Percentiles rank a stretch among this genome's conserved stretches.
phyloP scores from a whole-genome alignment of 306 rosid genomes.

The peach (Prunus persica) region DNA sequence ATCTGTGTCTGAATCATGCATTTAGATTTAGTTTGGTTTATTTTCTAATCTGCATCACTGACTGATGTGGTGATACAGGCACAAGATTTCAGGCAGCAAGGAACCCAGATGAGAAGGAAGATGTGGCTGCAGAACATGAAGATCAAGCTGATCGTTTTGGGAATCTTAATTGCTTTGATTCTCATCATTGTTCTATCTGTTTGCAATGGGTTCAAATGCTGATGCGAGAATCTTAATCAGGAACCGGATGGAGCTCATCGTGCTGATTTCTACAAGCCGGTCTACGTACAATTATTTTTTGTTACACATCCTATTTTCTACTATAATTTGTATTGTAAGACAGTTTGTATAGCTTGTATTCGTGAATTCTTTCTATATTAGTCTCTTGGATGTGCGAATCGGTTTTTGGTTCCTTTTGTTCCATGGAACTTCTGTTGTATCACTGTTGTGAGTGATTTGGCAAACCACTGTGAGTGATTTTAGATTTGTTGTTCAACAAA shows the following conservation, averaged over 20 bases:
- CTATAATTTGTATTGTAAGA: slow-evolving; percentile 28
- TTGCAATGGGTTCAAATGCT: slow-evolving; percentile 71
- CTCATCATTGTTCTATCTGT: slow-evolving; percentile 69
- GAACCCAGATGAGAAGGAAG: slow-evolving; percentile 87
- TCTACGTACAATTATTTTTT: slow-evolving; percentile 21
- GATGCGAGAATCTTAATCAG: slow-evolving; percentile 26
- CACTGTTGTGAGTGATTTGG: slow-evolving; percentile 3
- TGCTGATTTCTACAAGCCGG: neutral
- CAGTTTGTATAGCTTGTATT: slow-evolving; percentile 47
- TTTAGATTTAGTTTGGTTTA: neutral
- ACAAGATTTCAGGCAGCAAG: slow-evolving; percentile 89
- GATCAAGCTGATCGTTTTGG: slow-evolving; percentile 77
- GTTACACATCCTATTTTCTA: slow-evolving; percentile 25
- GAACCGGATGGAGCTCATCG: slow-evolving; percentile 13
- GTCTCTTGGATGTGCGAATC: slow-evolving; percentile 22
- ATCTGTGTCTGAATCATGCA: neutral
- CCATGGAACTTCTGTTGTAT: slow-evolving; percentile 7
- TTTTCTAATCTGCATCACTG: neutral
- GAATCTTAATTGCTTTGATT: slow-evolving; percentile 64
- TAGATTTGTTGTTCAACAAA: neutral
- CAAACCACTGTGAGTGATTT: slow-evolving; percentile 4
- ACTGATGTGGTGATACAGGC: slow-evolving; percentile 52
- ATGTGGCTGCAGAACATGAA: slow-evolving; percentile 97
- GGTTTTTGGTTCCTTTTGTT: slow-evolving; percentile 7
- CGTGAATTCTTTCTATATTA: slow-evolving; percentile 9